These are phyloP conservation scores for Rhizopus microsporus DNA, from an alignment of 371 early-diverging fungal genomes.

Conservation along the genomic window DNA sequence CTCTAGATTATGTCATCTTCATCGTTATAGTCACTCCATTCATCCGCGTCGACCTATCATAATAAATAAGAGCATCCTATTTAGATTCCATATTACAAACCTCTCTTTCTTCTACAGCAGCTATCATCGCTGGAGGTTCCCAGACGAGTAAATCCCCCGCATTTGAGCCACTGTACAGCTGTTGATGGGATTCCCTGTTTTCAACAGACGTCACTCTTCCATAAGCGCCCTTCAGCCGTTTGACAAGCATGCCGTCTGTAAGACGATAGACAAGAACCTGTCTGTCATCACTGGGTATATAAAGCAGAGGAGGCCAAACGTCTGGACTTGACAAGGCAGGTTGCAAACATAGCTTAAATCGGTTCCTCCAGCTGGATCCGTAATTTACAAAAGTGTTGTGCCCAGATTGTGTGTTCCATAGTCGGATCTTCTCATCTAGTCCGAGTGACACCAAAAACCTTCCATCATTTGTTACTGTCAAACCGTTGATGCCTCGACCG, in stretches of 20 bases:
- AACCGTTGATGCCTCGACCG: constrained; percentile 70
- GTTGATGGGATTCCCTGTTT: constrained; percentile 55
- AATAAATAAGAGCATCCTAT: background rate
- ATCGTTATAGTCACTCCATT: constrained; percentile 34
- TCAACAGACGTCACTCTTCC: constrained; percentile 65
- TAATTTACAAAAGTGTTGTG: constrained; percentile 68
- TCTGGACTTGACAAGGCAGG: constrained; percentile 50
- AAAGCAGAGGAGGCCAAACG: constrained; percentile 54
- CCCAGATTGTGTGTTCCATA: constrained; percentile 80
- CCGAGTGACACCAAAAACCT: constrained; percentile 64
- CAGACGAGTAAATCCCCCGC: constrained; percentile 70
- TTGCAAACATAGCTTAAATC: constrained; percentile 43
- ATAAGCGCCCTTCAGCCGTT: constrained; percentile 64
- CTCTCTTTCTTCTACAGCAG: constrained; percentile 5
- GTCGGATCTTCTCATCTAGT: constrained; percentile 73
- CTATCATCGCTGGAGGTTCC: constrained; percentile 49
- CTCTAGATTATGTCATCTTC: constrained; percentile 9
- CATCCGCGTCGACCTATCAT: constrained; percentile 22
- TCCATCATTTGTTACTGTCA: constrained; percentile 69
- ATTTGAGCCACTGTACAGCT: constrained; percentile 69
- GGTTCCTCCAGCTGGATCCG: constrained; percentile 58
- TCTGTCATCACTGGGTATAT: constrained; percentile 60
- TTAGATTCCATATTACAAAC: background rate
- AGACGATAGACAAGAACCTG: constrained; percentile 65
- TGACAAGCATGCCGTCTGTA: constrained; percentile 54